Conservation (phyloP, 768 basidiomycete species). For the Leccinellum albellum region DNA sequence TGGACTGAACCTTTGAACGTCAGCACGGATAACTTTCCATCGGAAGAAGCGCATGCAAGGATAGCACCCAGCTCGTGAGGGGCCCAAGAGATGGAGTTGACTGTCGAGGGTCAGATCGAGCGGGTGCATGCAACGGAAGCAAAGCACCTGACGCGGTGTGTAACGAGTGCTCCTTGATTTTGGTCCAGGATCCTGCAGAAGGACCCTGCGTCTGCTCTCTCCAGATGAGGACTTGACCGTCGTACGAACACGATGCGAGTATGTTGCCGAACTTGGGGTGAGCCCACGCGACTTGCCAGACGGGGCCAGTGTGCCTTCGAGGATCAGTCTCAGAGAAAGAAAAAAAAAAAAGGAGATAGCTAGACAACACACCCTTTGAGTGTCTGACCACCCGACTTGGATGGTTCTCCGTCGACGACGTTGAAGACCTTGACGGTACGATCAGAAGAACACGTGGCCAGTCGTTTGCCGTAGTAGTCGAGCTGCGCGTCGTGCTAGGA, state of each 20-base stretch:
- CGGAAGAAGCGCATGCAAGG: constrained; percentile 93
- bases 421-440: constrained; percentile 94
- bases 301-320: constrained; percentile 87
- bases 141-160: constrained; percentile 88
- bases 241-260: constrained; percentile 97
- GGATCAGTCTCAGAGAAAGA: too few species aligned
- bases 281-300: constrained; percentile 98
- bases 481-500: constrained; percentile 93
- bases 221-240: constrained; percentile 98
- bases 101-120: constrained; percentile 36
- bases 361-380: constrained; percentile 82
- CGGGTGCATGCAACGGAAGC: not conserved
- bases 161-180: constrained; percentile 91
- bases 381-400: constrained; percentile 64
- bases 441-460: constrained; percentile 96
- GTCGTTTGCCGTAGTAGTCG: constrained; percentile 95
- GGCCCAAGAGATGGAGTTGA: constrained; percentile 99
- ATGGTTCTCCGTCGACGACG: constrained; percentile 82
- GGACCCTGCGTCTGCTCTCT: constrained; percentile 70
- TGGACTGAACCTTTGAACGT: constrained; percentile 88
- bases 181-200: constrained; percentile 71
- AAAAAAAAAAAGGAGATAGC: not conserved
- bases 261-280: constrained; percentile 97
- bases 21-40: constrained; percentile 94
- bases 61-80: constrained; percentile 97